Evolutionary conservation across 192 early-diverging fungal genomes (phyloP).

Genomic region (Geranomyces michiganensis): DNA sequence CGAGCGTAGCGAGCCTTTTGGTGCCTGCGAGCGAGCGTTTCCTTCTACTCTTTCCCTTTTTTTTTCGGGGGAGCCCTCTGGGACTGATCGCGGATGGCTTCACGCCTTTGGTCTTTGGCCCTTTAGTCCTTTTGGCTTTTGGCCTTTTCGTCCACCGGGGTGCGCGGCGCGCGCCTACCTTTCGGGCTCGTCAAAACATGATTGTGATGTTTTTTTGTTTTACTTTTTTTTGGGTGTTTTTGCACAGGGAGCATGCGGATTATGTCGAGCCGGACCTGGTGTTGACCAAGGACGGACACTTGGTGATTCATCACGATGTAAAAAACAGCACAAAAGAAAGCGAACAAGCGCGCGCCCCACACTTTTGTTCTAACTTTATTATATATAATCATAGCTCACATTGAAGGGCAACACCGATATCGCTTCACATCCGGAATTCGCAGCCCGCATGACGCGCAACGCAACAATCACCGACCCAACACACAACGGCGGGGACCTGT

Average conservation of each 20-base stretch:
- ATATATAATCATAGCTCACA: background rate
- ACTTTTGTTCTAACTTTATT: background rate
- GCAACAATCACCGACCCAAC: slow-evolving; percentile 9
- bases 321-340: background rate
- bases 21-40: too few species aligned
- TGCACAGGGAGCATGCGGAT: slow-evolving; percentile 19
- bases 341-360: too few species aligned
- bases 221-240: background rate
- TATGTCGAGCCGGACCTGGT: slow-evolving; percentile 22
- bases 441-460: background rate
- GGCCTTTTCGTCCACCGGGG: too few species aligned
- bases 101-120: too few species aligned
- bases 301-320: slow-evolving; percentile 26
- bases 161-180: too few species aligned
- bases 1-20: too few species aligned
- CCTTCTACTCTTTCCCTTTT: too few species aligned
- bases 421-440: slow-evolving; percentile 17
- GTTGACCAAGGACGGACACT: slow-evolving; percentile 15
- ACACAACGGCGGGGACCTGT: slow-evolving; percentile 11
- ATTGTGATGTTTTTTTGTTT: too few species aligned
- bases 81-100: too few species aligned
- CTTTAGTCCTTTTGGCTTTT: too few species aligned
- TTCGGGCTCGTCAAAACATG: too few species aligned
- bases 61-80: too few species aligned
- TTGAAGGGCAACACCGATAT: slow-evolving; percentile 8